These are phyloP conservation scores for Termitomyces eurrhizus DNA, from an alignment of 768 basidiomycete species.

Conservation along the genomic window DNA sequence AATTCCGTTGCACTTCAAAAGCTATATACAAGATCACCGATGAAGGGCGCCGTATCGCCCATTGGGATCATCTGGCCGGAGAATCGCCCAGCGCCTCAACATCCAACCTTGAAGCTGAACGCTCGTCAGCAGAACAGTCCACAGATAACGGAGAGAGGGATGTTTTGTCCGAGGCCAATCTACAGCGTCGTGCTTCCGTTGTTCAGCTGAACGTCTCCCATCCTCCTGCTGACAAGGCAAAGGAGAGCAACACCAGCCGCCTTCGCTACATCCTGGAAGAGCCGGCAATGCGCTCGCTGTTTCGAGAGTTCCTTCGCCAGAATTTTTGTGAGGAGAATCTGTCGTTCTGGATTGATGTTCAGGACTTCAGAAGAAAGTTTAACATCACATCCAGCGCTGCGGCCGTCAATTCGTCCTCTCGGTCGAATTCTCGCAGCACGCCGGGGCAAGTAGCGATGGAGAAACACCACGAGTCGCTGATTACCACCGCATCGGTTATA, in stretches of 20 bases:
- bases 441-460: conserved; percentile 92
- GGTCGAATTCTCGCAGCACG: conserved; percentile 42
- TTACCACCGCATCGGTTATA: conserved; percentile 90
- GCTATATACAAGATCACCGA: conserved; percentile 94
- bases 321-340: conserved; percentile 99
- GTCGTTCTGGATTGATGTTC: conserved; percentile 94
- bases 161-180: conserved; percentile 50
- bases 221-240: conserved; percentile 55
- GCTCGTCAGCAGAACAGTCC: conserved; percentile 58
- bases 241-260: conserved; percentile 91
- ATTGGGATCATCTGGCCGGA: conserved; percentile 64
- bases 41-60: conserved; percentile 81
- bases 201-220: conserved; percentile 62
- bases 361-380: conserved; percentile 96
- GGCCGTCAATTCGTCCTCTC: conserved; percentile 42
- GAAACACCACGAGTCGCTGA: conserved; percentile 91
- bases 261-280: conserved; percentile 92
- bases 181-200: conserved; percentile 76
- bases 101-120: conserved; percentile 54
- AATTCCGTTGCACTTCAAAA: conserved; percentile 95
- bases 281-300: conserved; percentile 80
- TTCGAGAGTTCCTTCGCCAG: conserved; percentile 89
- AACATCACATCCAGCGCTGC: conserved; percentile 91
- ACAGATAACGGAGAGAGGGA: conserved; percentile 26
- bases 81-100: conserved; percentile 67